Conservation (phyloP, 2,329 filamentous ascomycete species). For the Cladosporium colombiae region DNA sequence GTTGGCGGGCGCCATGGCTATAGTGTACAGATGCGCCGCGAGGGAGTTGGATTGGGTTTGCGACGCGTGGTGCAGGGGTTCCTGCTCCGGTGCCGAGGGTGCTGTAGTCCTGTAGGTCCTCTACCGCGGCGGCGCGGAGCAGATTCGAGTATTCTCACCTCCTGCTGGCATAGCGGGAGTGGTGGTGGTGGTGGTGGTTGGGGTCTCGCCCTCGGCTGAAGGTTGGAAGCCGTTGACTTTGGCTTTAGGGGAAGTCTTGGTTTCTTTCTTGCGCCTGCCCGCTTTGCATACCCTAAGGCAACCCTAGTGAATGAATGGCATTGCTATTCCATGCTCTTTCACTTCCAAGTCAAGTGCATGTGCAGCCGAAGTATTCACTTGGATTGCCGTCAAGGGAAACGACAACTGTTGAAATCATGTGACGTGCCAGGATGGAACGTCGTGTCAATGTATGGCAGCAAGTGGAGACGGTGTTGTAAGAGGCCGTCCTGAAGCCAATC, state of each 20-base stretch:
- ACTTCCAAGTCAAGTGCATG: not conserved
- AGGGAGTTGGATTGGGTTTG: not conserved
- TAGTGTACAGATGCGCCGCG: slow-evolving; percentile 8
- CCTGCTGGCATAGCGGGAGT: slow-evolving; percentile 5
- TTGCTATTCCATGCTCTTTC: not conserved
- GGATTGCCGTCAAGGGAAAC: not conserved
- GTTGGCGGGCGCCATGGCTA: slow-evolving; percentile 11
- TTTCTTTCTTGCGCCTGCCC: not conserved
- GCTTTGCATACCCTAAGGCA: not conserved
- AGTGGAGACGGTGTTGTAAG: not conserved
- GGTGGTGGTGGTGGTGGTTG: slow-evolving; percentile 6
- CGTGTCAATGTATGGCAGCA: not conserved
- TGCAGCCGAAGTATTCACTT: not conserved
- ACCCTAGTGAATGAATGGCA: not conserved
- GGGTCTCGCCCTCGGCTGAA: not conserved
- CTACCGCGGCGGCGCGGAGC: slow-evolving; percentile 9
- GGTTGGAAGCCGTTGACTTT: not conserved
- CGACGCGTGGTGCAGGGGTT: not conserved
- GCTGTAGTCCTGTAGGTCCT: slow-evolving; percentile 4
- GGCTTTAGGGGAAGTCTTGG: not conserved
- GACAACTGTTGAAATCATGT: not conserved
- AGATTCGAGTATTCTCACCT: not conserved
- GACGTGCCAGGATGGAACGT: not conserved
- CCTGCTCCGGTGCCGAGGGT: not conserved
- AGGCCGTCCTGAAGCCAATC: slow-evolving; percentile 9